Base-by-base conservation (phyloP, 2,329 filamentous ascomycete genomes). In the Dactylellina cionopaga region DNA sequence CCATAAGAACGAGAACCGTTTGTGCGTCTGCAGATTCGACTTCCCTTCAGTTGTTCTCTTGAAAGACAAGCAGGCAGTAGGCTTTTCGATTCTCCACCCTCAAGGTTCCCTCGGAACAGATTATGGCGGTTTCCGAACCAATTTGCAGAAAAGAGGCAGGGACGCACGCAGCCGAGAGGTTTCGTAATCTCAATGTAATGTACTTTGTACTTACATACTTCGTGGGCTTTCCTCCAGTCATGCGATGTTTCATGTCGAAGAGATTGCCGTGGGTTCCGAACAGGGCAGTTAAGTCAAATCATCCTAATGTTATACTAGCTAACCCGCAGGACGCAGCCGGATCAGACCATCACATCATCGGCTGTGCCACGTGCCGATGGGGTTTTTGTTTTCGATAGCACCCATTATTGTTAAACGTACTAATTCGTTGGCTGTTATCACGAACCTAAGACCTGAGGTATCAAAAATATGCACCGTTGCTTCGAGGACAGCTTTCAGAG, bases 221-320 rank as follows among this genome's bases (percentile, higher is more conserved):
- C n/a, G n/a, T n/a, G 54, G 58, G 41, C 44, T 72, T 55, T 51
- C 25, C 46, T 37, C 39, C 33, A 41, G 37, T 72, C 68, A 72
- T 72, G 59, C 68, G 31, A 65, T 65, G 68, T 72, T 72, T 72
- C 68, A 72, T 65, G 59, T 65, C 68, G 27, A 72, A 60, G 46
- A 72, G 59, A 65, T 72, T 72, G 68, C 68, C 68, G 68, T 72
- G 52, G 52, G 33, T 72, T 72, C 68, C 59, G 68, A 59, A 59
- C 54, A n/a, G 37, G 54, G 68, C 52, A 59, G 52, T 52, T 52
- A 19, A 31, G 31, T 31, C 43, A 55, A 29, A 44, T 29, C 31
- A 60, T 46, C 29, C 46, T 54, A 27, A 22, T 37, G 46, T 55
- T 47, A 49, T 19, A 4, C 43, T 35, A 52, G 47, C 13, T 37